These are phyloP conservation scores for Pseudoscleropodium purum DNA, from an alignment of 225 moss, liverwort and hornwort genomes.

Conservation along the genomic window DNA sequence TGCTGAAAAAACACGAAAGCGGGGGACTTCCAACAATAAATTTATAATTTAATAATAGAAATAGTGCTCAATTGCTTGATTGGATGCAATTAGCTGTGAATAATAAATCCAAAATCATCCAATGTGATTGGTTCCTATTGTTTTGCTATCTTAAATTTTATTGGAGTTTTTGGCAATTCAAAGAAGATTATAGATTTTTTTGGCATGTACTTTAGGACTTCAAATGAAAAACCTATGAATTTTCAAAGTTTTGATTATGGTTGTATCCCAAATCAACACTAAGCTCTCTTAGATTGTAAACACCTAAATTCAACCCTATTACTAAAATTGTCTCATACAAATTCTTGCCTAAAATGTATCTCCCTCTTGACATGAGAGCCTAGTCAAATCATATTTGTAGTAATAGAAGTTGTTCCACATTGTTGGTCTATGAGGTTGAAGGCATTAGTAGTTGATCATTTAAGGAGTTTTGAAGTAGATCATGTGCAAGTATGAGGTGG, in stretches of 20 bases:
- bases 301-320: too few species aligned
- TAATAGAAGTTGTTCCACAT: neutral
- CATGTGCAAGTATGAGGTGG: too few species aligned
- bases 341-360: too few species aligned
- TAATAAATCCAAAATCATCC: neutral
- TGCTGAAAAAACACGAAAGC: neutral
- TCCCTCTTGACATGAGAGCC: too few species aligned
- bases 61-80: neutral
- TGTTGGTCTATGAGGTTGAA: neutral
- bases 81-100: too few species aligned
- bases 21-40: neutral
- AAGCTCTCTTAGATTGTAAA: neutral
- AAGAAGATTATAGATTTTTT: neutral
- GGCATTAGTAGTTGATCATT: too few species aligned
- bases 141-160: neutral
- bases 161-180: neutral
- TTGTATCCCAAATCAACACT: too few species aligned
- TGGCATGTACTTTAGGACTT: neutral
- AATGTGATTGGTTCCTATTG: too few species aligned
- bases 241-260: neutral
- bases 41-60: neutral
- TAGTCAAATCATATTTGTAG: neutral
- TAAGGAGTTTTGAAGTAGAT: too few species aligned
- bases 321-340: too few species aligned
- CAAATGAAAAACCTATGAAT: accelerated